Percentiles rank a stretch among this genome's conserved stretches.
Evolutionary conservation across 768 basidiomycete species (phyloP).

Genomic region (Mrakia gelida): DNA sequence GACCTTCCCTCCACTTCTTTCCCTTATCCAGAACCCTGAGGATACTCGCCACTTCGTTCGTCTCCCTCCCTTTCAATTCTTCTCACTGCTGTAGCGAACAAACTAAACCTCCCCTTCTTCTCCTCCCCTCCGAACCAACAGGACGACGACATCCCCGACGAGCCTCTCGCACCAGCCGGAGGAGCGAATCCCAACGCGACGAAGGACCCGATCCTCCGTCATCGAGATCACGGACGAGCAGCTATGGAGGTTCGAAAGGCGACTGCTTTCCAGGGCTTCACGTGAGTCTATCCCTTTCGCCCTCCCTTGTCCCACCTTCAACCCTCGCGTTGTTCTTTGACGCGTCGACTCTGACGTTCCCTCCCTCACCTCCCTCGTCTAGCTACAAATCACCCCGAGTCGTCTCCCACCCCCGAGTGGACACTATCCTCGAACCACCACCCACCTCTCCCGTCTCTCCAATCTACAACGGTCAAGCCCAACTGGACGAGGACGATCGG

Average conservation of each 20-base stretch:
- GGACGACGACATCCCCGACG: slow-evolving; percentile 85
- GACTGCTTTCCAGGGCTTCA: slow-evolving; percentile 34
- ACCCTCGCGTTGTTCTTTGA: too few relatives aligned
- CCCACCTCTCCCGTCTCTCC: not conserved
- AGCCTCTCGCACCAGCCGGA: slow-evolving; percentile 52
- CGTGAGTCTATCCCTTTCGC: too few relatives aligned
- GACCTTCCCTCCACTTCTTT: not conserved
- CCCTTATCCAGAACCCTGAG: slow-evolving; percentile 53
- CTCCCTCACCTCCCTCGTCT: too few relatives aligned
- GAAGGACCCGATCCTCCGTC: slow-evolving; percentile 78
- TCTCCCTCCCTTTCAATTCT: not conserved
- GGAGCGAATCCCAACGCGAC: slow-evolving; percentile 70
- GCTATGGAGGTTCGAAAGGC: slow-evolving; percentile 84
- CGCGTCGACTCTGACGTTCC: not conserved
- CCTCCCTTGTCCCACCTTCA: too few relatives aligned
- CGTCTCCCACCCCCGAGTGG: not conserved
- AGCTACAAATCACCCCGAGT: slow-evolving; percentile 11
- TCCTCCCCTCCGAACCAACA: not conserved
- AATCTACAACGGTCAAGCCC: not conserved
- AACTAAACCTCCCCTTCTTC: not conserved
- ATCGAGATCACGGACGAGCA: slow-evolving; percentile 78
- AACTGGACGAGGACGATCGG: not conserved
- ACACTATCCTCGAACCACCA: not conserved
- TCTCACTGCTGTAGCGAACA: not conserved
- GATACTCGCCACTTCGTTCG: slow-evolving; percentile 58